Evolutionary conservation across 371 early-diverging fungal genomes (phyloP), one percentile per base, ranked within the genome.

Genomic region (Catenaria anguillulae): DNA sequence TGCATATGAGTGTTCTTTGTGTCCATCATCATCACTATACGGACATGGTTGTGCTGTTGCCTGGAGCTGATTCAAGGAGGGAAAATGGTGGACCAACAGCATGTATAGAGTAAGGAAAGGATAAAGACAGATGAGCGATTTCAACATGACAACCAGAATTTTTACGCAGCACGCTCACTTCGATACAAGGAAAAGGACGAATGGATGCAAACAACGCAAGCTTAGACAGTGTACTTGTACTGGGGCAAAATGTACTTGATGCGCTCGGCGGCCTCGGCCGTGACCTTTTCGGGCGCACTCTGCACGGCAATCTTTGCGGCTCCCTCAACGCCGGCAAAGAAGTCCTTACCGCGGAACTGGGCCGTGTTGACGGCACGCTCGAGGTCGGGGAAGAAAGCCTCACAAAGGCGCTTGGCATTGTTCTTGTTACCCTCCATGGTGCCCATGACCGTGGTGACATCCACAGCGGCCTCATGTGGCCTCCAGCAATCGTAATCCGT

Each of bases 401-500:
- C 68, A 56, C 94, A 74, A 62, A 96, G 72, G 24, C 75, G 75
- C 73, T 85, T 86, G 29, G 97, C 96, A 64, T 88, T 92, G 63
- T 65, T 76, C 2, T 84, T 77, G 74, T 96, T 97, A 66, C 81
- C 83, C 63, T 76, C 80, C 84, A 96, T 81, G 71, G 87, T 93
- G 48, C 79, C 79, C 77, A 97, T 86, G 43, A 97, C 98, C 33
- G 86, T 84, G 65, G 90, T 89, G 21, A 94, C 93, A 21, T 87
- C 87, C 43, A 97, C 97, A 10, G 84, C 80, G 67, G 87, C 96
- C 72, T 92, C 94, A 29, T 83, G 77, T 60, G 78, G 86, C 68
- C 87, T 83, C 98, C 98, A 97, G 77, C 93, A 92, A 70, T 97
- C 98, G 66, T 95, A 97, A 75, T 97, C 98, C 48, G 98, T 97